phyloP scores from a whole-genome alignment of 306 rosid species.

The Sicyos baderoa region DNA sequence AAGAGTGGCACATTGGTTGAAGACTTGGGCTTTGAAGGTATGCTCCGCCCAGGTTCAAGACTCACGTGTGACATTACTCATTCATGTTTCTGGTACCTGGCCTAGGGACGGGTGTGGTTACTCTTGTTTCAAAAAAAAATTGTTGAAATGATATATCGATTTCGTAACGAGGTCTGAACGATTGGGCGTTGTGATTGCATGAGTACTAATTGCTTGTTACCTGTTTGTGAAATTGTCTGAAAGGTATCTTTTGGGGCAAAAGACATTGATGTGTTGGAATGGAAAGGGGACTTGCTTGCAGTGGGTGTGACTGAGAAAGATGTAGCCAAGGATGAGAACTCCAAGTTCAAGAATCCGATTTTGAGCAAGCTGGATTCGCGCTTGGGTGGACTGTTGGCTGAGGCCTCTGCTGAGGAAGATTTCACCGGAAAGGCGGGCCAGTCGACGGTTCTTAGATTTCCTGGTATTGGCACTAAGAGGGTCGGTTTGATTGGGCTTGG shows the following conservation, averaged over 20 bases:
- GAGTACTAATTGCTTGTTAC: constrained; percentile 26
- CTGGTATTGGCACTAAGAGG: constrained; percentile 79
- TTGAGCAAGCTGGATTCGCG: constrained; percentile 64
- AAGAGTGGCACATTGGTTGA: too few relatives aligned
- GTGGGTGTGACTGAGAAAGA: constrained; percentile 95
- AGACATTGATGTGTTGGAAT: constrained; percentile 60
- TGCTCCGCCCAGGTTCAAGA: too few relatives aligned
- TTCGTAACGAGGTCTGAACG: too few relatives aligned
- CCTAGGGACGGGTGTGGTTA: too few relatives aligned
- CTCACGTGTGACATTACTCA: too few relatives aligned
- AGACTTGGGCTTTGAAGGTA: too few relatives aligned
- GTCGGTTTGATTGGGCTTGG: constrained; percentile 88
- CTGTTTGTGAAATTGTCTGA: constrained; percentile 38
- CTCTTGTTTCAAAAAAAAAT: too few relatives aligned
- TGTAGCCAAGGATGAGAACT: constrained; percentile 47
- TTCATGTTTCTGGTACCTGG: not conserved
- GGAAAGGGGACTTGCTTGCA: constrained; percentile 93
- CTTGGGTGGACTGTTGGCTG: constrained; percentile 83
- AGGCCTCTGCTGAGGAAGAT: constrained; percentile 87
- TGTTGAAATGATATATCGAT: too few relatives aligned
- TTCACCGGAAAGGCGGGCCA: constrained; percentile 84
- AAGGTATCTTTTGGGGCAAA: constrained; percentile 63
- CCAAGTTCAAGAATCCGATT: constrained; percentile 56
- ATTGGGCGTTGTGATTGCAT: not conserved
- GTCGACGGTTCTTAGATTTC: constrained; percentile 56